Evolutionary conservation across 202 grass and related monocot genomes (phyloP).

Genomic region (Sporobolus alterniflorus): DNA sequence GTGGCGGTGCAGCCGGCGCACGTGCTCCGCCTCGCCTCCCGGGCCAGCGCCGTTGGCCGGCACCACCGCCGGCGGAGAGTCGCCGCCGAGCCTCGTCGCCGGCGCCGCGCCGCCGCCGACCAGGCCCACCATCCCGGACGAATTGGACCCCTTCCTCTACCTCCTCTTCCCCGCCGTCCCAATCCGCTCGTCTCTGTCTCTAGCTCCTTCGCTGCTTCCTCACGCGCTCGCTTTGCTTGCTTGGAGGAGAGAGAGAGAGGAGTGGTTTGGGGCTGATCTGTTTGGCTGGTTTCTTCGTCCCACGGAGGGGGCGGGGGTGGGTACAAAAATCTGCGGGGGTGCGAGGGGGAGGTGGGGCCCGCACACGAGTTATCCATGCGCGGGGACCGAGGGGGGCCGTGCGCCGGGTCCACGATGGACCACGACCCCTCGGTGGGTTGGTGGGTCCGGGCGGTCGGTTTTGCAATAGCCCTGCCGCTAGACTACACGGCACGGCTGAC

Average conservation of each 20-base stretch:
- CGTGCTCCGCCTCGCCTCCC: constrained; percentile 48
- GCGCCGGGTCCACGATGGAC: constrained; percentile 42
- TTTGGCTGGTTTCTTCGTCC: not conserved
- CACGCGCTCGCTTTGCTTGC: not conserved
- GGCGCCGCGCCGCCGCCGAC: constrained; percentile 34
- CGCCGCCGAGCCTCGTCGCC: constrained; percentile 32
- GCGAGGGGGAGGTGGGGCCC: constrained; percentile 6
- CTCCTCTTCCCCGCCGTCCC: not conserved
- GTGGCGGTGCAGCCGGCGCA: constrained; percentile 66
- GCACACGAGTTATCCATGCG: constrained; percentile 60
- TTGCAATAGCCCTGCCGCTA: not conserved
- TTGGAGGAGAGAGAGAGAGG: not conserved
- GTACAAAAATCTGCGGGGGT: constrained; percentile 49
- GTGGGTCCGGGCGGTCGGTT: not conserved
- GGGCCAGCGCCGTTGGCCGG: not conserved
- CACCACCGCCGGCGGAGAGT: not conserved
- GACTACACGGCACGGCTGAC: too few species aligned
- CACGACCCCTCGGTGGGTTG: not conserved
- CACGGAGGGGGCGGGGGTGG: not conserved
- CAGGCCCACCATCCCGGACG: constrained; percentile 49
- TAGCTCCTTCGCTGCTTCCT: not conserved
- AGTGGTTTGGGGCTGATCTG: not conserved
- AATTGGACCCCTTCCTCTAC: not conserved
- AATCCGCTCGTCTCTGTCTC: not conserved
- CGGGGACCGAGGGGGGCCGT: constrained; percentile 30